These are phyloP conservation scores for Apiospora phragmitis DNA, from an alignment of 2,329 filamentous ascomycete species.

Conservation along the genomic window DNA sequence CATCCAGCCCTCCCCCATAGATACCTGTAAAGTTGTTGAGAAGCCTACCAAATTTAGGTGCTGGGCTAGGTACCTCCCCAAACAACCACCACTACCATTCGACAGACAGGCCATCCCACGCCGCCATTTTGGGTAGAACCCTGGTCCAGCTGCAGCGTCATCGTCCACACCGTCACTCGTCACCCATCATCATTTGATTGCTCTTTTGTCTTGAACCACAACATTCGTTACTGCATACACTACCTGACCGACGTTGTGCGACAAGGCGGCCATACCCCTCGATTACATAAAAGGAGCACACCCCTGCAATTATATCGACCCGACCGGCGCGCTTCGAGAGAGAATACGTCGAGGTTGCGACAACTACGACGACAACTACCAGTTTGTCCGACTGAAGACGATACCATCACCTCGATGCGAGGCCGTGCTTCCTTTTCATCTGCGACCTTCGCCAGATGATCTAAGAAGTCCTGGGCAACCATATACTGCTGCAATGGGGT, in stretches of 20 bases:
- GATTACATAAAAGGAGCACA: background rate
- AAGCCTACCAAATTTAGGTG: background rate
- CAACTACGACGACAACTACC: background rate
- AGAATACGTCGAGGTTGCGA: background rate
- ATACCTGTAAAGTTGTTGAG: background rate
- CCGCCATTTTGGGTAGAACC: conserved; percentile 13
- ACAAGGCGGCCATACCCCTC: background rate
- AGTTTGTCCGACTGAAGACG: background rate
- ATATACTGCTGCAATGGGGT: conserved; percentile 59
- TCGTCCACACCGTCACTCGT: conserved; percentile 4
- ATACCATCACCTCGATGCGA: background rate
- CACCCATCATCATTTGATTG: conserved; percentile 9
- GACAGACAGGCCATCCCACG: conserved; percentile 6
- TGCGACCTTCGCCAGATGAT: conserved; percentile 44
- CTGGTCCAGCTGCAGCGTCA: conserved; percentile 13
- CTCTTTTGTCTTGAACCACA: background rate
- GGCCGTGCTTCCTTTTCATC: conserved; percentile 12
- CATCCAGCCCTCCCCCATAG: background rate
- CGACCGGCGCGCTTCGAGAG: background rate
- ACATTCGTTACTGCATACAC: conserved; percentile 4
- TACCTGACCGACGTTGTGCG: conserved; percentile 8
- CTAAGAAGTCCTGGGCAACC: conserved; percentile 35
- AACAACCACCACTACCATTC: background rate
- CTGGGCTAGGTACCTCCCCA: background rate
- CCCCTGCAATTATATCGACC: background rate